Conservation (phyloP, 2,329 filamentous ascomycete species). For the Monilinia polystroma region DNA sequence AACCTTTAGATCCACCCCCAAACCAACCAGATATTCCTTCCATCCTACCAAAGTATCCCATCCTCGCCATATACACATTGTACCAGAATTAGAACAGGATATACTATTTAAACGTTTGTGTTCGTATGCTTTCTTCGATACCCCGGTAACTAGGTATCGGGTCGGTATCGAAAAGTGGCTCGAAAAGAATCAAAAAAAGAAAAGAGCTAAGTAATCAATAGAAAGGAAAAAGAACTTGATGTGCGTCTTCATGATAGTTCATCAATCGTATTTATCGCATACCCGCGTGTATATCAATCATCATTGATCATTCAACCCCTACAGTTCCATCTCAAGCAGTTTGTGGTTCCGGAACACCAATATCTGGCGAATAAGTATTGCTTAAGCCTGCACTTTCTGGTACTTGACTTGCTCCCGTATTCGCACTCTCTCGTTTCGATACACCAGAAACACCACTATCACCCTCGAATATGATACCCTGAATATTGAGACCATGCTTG, state of each 20-base stretch:
- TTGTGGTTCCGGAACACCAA: constrained; percentile 26
- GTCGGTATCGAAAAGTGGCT: constrained; percentile 1
- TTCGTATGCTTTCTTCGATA: constrained; percentile 5
- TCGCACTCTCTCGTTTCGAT: constrained; percentile 32
- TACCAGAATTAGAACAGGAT: constrained; percentile 11
- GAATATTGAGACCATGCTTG: constrained; percentile 39
- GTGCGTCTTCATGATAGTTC: not conserved
- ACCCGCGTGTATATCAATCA: not conserved
- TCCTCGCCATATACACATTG: constrained; percentile 5
- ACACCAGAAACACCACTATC: constrained; percentile 41
- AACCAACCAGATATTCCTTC: not conserved
- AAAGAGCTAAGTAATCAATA: not conserved
- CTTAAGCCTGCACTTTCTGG: constrained; percentile 16
- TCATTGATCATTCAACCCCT: constrained; percentile 1
- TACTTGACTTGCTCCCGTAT: constrained; percentile 2
- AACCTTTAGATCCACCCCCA: not conserved
- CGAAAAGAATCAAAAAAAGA: constrained; percentile 8
- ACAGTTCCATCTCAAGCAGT: constrained; percentile 27
- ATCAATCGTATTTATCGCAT: constrained; percentile 1
- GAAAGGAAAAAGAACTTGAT: constrained; percentile 4
- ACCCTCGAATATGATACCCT: constrained; percentile 40
- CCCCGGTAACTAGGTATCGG: not conserved
- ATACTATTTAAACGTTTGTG: constrained; percentile 18
- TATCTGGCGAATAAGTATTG: constrained; percentile 16
- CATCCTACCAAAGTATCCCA: not conserved